Conservation (phyloP, 805 yeast genomes). For the Yamadazyma kitorensis region DNA sequence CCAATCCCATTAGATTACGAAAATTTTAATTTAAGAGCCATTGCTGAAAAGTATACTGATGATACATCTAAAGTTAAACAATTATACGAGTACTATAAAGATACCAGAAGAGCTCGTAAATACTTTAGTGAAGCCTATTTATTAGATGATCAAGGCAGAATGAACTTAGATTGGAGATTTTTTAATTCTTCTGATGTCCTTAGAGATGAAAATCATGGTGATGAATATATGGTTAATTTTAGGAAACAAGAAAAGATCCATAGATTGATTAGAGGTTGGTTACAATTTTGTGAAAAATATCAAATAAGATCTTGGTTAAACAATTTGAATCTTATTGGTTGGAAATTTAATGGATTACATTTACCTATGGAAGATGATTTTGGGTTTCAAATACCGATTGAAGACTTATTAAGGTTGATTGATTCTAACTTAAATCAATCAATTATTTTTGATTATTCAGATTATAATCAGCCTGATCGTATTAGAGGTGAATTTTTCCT, state of each 20-base stretch:
- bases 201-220: slow-evolving; percentile 3
- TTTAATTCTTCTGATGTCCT: slow-evolving; percentile 7
- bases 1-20: slow-evolving; percentile 5
- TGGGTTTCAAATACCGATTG: slow-evolving; percentile 46
- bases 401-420: slow-evolving; percentile 43
- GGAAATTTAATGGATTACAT: slow-evolving; percentile 50
- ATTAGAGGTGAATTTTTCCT: slow-evolving; percentile 24
- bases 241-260: slow-evolving; percentile 20
- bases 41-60: neutral
- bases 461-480: slow-evolving; percentile 6
- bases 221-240: neutral
- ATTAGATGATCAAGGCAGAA: slow-evolving; percentile 1
- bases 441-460: slow-evolving; percentile 31
- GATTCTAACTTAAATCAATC: slow-evolving; percentile 40
- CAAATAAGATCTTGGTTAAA: slow-evolving; percentile 37
- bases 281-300: slow-evolving; percentile 38
- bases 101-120: slow-evolving; percentile 12
- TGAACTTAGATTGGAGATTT: slow-evolving; percentile 14
- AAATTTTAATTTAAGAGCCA: slow-evolving; percentile 7
- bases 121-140: slow-evolving; percentile 14
- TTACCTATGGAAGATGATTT: slow-evolving; percentile 56
- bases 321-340: slow-evolving; percentile 36
- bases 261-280: slow-evolving; percentile 43
- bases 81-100: slow-evolving; percentile 9
- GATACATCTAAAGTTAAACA: slow-evolving; percentile 3